Evolutionary conservation across 1,139 yeast genomes (phyloP).

Genomic region (Kluyveromyces sp.): DNA sequence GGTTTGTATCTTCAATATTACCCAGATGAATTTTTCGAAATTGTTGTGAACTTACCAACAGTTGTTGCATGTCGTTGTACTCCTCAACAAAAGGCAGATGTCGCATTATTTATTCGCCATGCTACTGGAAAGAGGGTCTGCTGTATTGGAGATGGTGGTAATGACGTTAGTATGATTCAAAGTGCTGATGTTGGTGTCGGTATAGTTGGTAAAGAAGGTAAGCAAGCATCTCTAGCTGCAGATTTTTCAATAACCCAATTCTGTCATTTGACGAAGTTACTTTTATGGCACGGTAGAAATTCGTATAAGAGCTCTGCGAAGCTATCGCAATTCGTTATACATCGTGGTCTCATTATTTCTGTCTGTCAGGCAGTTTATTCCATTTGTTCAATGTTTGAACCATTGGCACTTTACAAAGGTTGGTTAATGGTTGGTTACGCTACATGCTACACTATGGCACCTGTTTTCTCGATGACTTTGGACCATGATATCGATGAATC

Average conservation of each 20-base stretch:
- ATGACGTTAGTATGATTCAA: conserved; percentile 98
- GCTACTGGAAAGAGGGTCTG: conserved; percentile 85
- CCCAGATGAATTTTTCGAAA: conserved; percentile 63
- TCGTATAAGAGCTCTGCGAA: conserved; percentile 94
- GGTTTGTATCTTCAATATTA: conserved; percentile 57
- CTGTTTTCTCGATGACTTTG: conserved; percentile 86
- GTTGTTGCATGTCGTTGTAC: conserved; percentile 98
- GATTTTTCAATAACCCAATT: conserved; percentile 93
- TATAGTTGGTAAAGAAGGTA: conserved; percentile 97
- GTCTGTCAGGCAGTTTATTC: conserved; percentile 96
- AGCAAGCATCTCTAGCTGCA: conserved; percentile 94
- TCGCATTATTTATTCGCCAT: conserved; percentile 70
- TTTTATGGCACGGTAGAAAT: conserved; percentile 97
- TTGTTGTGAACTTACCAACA: conserved; percentile 74
- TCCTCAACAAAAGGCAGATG: conserved; percentile 98
- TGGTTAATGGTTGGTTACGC: conserved; percentile 99
- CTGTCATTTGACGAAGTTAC: conserved; percentile 74
- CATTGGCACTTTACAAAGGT: conserved; percentile 89
- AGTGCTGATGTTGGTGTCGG: conserved; percentile 99
- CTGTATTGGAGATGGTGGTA: conserved; percentile 99
- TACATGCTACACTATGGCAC: conserved; percentile 95
- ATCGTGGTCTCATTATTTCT: conserved; percentile 87
- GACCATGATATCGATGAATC: conserved; percentile 91
- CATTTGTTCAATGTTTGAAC: conserved; percentile 79
- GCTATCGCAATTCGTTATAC: conserved; percentile 90